Percentiles rank a stretch among this genome's conserved stretches.
Evolutionary conservation across 768 basidiomycete species (phyloP).

Genomic region (Boletus rubropictus): DNA sequence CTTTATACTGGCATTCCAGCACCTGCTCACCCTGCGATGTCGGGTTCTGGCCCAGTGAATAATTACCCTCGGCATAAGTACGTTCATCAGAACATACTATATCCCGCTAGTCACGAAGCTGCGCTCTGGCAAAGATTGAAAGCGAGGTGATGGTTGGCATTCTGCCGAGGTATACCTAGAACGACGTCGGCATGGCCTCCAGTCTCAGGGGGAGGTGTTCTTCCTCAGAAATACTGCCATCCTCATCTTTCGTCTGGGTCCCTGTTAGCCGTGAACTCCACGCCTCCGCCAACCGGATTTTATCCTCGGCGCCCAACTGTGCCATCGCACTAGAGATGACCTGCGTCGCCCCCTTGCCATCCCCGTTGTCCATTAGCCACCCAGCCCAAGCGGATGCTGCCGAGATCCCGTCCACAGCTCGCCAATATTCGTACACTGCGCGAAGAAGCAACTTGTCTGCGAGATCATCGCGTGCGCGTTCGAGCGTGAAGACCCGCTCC

Average conservation of each 20-base stretch:
- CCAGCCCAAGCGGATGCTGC: conserved; percentile 42
- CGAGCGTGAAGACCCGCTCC: conserved; percentile 37
- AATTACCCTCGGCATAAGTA: too few species aligned
- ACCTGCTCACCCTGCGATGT: not conserved
- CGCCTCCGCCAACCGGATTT: conserved; percentile 31
- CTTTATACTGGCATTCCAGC: conserved; percentile 10
- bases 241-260: conserved; percentile 7
- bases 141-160: not conserved
- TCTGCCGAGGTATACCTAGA: not conserved
- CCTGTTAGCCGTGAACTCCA: conserved; percentile 29
- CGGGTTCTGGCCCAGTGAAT: not conserved
- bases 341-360: conserved; percentile 37
- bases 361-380: conserved; percentile 41
- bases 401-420: conserved; percentile 30
- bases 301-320: conserved; percentile 24
- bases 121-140: not conserved
- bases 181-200: conserved; percentile 4
- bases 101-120: not conserved
- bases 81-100: not conserved
- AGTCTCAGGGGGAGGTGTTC: conserved; percentile 13
- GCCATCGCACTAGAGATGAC: conserved; percentile 32
- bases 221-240: conserved; percentile 7
- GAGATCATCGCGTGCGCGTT: conserved; percentile 14
- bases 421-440: conserved; percentile 41
- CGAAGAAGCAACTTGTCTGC: conserved; percentile 17